Conservation (phyloP, 1,284 basidiomycete species). For the Sphagnurus paluster region DNA sequence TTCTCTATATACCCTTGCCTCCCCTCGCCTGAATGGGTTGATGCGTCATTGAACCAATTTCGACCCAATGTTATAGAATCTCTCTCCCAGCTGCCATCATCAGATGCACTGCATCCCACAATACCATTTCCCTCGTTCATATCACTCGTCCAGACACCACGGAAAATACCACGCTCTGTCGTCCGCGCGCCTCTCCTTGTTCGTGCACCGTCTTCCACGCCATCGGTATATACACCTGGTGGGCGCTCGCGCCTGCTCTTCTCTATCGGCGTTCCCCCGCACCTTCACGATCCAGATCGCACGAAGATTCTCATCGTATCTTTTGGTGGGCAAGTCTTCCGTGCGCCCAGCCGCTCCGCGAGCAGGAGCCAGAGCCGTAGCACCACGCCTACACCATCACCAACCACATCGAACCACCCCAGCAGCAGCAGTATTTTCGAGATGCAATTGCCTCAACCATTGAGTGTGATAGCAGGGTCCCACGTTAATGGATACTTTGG, state of each 20-base stretch:
- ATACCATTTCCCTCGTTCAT: slow-evolving; percentile 8
- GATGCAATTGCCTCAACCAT: background rate
- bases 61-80: slow-evolving; percentile 41
- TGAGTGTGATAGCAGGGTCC: background rate
- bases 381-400: slow-evolving; percentile 13
- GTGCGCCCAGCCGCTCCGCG: slow-evolving; percentile 47
- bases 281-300: slow-evolving; percentile 43
- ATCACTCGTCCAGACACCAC: background rate
- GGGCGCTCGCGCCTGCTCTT: slow-evolving; percentile 55
- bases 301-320: slow-evolving; percentile 73
- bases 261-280: slow-evolving; percentile 57
- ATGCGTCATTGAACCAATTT: slow-evolving; percentile 45
- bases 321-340: slow-evolving; percentile 76
- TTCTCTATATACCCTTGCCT: slow-evolving; percentile 53
- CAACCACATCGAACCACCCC: background rate
- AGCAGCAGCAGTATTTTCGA: slow-evolving; percentile 3
- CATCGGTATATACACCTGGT: slow-evolving; percentile 46
- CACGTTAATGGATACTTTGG: background rate
- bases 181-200: slow-evolving; percentile 67
- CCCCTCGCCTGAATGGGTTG: slow-evolving; percentile 66
- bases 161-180: slow-evolving; percentile 37
- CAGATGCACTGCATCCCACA: slow-evolving; percentile 16
- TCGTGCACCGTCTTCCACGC: slow-evolving; percentile 40
- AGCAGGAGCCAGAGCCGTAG: slow-evolving; percentile 31
- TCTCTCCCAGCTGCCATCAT: slow-evolving; percentile 24